Base-by-base conservation (phyloP, 1,284 basidiomycete genomes). In the Gomphus sp. region DNA sequence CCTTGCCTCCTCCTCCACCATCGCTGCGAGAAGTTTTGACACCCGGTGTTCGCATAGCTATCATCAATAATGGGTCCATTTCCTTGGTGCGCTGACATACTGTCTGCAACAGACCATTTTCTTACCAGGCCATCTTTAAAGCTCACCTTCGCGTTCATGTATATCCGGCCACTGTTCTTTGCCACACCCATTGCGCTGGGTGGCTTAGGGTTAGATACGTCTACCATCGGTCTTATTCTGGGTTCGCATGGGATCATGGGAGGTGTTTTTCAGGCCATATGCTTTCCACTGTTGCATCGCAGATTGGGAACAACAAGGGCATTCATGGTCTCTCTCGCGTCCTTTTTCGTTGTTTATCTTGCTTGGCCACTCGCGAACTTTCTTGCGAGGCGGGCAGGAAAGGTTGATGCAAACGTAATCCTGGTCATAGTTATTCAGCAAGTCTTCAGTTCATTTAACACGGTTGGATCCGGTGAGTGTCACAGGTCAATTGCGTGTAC, bases 141-240 rank as follows among this genome's bases (percentile, higher is more conserved):
- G 89, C 18, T 87, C 31, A 85, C 89, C 56, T 86, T 89, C 55
- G 69, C 80, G 0, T 77, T 80, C 65, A 76, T 80, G 25, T 80
- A 80, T 12, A 75, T 90, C 22, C 76, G 83, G 25, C 86, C 87
- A 3, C 68, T 89, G 18, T 88, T 87, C 69, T 76, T 81, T 60
- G 78, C 85, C 11, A 85, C 84, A 2, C 85, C 87, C 9, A 72
- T 84, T 50, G 72, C 73, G 52, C 71, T 81, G 6, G 87, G 87
- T 53, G 39, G 39, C 0, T 74, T 89, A 4, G 87, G 84, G 2
- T 71, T 87, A 16, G 65, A 77, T 0, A 84, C 86, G 0, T 69
- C 79, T 0, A 70, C 66, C 25, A 89, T 89, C 39, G 87, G 87
- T 7, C 74, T 74, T 12, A 72, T 81, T 58, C 69, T 88, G 16